Base-by-base conservation (phyloP, 768 basidiomycete genomes). In the Filobasidium floriforme region DNA sequence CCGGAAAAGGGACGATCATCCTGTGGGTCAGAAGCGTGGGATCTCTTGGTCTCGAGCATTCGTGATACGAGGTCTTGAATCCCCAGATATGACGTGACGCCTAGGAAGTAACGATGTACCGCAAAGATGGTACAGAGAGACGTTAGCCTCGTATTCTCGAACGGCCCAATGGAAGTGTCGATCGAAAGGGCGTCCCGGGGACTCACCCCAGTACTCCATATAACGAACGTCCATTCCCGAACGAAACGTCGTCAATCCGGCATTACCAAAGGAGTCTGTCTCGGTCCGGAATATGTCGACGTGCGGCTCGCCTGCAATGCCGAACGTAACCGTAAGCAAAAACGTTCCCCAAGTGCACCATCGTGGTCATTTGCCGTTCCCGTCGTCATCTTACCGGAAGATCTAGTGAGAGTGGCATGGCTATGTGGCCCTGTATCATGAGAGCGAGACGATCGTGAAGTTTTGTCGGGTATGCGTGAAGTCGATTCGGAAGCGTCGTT, bases 241-340 rank as follows among this genome's bases (percentile, higher is more conserved):
- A 37, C 28, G 59, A 26, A 66, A 41, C 4, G 65, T 66, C 26
- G 60, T 61, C 7, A 66, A 54, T 41, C 65, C 65, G 18, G 64
- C 64, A 51, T 65, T 65, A 19, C 64, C 64, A n/a, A 65, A 51
- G 19, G 64, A 55, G 37, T 65, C 64, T 12, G 59, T 52, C n/a
- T 49, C 44, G n/a, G 64, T 49, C 3, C 64, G 57, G 19, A 65
- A 43, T 43, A 65, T 32, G 54, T 57, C 54, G 12, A 57, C 7
- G 22, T 15, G 12, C 24, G 54, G 54, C 7, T 15, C 19, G 15
- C 29, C 54, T 65, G 19, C 22, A 24, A 22, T 18, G 43, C 40
- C 28, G 64, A 37, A 28, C n/a, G 29, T 59, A 41, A 29, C 43
- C 46, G 44, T 18, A 26, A 65, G 26, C 57, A 59, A 22, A 40